Base-by-base conservation (phyloP, 805 yeast species). In the Metschnikowia orientalis region DNA sequence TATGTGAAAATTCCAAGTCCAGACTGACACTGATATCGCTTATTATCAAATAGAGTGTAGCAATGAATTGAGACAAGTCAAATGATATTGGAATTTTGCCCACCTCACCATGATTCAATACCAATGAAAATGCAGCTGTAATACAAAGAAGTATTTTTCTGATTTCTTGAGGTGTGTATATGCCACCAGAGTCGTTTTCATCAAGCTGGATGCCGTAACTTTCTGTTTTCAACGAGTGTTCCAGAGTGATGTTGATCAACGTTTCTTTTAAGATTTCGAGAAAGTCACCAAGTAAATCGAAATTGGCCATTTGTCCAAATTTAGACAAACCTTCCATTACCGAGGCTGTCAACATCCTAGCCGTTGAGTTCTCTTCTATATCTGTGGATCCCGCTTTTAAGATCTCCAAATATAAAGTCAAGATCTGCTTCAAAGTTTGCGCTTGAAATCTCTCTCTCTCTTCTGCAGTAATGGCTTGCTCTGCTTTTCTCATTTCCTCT, bases 211-310 rank as follows among this genome's bases (percentile, higher is more conserved):
- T 30, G 11, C 41, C 45, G 27, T 38, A 42, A 13, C 18, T 28
- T 9, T 42, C 54, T 27, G 70, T 61, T 11, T 67, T 56, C 23
- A 57, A 42, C 3, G 65, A 51, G 37, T 73, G 70, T 6, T 69
- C 73, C 2, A 55, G 63, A n/a, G 67, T 48, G 12, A 65, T 68
- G 35, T 73, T 84, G 8, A 51, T 48, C 55, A 87, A 75, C 15
- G 89, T 73, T 57, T 92, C 97, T 45, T 89, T 71, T 56, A 92
- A 69, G 6, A 89, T 95, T 53, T 82, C 94, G 32, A 92, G 67
- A 59, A 92, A 79, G 55, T 92, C 98, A 16, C 97, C 97, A 46
- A 92, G 71, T 27, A 92, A 67, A 45, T 92, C 97, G 37, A 90
- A 77, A 53, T 92, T 92, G 15, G 94, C 88, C 79, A 89, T 79